phyloP scores from a whole-genome alignment of 2,329 filamentous ascomycete genomes.

The Zymoseptoria ardabiliae region DNA sequence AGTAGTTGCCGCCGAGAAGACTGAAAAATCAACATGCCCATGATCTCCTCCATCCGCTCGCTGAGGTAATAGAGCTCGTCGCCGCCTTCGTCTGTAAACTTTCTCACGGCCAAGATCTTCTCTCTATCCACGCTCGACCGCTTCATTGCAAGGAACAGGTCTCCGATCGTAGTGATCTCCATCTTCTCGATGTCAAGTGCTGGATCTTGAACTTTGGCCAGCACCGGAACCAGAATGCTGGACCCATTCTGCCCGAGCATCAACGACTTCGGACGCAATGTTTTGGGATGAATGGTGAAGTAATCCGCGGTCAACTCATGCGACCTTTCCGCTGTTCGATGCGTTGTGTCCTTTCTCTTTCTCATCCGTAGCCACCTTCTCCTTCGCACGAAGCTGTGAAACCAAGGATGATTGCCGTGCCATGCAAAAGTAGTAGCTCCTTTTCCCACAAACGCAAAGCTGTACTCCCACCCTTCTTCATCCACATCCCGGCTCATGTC shows the following conservation, averaged over 20 bases:
- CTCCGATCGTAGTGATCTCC: slow-evolving; percentile 58
- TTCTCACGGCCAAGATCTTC: slow-evolving; percentile 75
- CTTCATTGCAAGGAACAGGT: slow-evolving; percentile 62
- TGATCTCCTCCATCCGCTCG: slow-evolving; percentile 72
- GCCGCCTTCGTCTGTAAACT: slow-evolving; percentile 69
- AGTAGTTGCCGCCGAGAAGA: slow-evolving; percentile 73
- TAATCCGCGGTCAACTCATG: slow-evolving; percentile 70
- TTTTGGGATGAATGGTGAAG: slow-evolving; percentile 58
- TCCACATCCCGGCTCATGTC: slow-evolving; percentile 78
- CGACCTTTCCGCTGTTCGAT: slow-evolving; percentile 43
- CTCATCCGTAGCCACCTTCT: slow-evolving; percentile 81
- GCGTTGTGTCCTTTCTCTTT: slow-evolving; percentile 50
- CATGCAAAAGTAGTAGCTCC: slow-evolving; percentile 47
- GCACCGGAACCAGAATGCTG: slow-evolving; percentile 9
- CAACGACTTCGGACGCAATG: slow-evolving; percentile 13
- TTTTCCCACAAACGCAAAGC: slow-evolving; percentile 63
- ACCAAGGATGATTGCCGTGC: slow-evolving; percentile 86
- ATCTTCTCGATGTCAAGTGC: slow-evolving; percentile 43
- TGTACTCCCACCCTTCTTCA: slow-evolving; percentile 93
- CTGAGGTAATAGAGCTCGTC: slow-evolving; percentile 70
- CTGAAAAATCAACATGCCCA: slow-evolving; percentile 84
- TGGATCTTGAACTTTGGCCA: slow-evolving; percentile 29
- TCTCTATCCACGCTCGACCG: slow-evolving; percentile 76
- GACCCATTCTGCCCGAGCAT: slow-evolving; percentile 15
- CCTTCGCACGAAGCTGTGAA: slow-evolving; percentile 87